Evolutionary conservation across 176 grass and related monocot genomes (phyloP).

Genomic region (Rhynchospora tenuis): DNA sequence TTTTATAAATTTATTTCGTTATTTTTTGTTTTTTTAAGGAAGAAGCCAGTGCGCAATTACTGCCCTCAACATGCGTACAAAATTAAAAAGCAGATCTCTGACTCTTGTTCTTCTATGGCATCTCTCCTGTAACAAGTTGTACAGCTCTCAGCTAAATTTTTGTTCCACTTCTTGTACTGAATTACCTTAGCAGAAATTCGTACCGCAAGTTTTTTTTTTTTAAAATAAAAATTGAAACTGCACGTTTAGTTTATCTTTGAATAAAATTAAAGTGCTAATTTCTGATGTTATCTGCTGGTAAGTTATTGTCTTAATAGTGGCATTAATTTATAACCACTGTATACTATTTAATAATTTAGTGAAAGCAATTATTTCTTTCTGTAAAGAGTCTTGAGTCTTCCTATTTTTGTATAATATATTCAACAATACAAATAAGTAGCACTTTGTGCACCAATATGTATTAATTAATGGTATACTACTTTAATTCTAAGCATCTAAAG

Average conservation of each 20-base stretch:
- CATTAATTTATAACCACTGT: not conserved
- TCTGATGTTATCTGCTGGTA: too few species aligned
- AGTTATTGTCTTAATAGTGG: too few species aligned
- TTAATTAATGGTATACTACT: too few species aligned
- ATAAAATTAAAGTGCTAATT: too few species aligned
- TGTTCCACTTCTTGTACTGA: not conserved
- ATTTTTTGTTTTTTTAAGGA: constrained; percentile 23
- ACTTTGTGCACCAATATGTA: too few species aligned
- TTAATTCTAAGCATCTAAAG: not conserved
- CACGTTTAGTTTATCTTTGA: too few species aligned
- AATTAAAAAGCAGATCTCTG: constrained; percentile 23
- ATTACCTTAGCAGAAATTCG: too few species aligned
- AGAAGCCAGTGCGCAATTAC: constrained; percentile 23
- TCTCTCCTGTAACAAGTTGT: not conserved
- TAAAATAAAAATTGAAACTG: too few species aligned
- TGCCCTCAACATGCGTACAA: constrained; percentile 26
- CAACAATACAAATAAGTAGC: too few species aligned
- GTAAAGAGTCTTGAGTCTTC: too few species aligned
- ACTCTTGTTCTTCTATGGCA: not conserved
- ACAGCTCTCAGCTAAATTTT: not conserved
- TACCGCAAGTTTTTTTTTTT: too few species aligned
- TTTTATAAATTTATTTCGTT: constrained; percentile 8
- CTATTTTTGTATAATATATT: too few species aligned
- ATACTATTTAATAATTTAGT: not conserved
- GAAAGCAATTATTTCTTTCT: not conserved